Percentiles rank a stretch among this genome's conserved stretches.
phyloP scores from a whole-genome alignment of 495 filamentous ascomycete species.

The Astrothelium subdiscretum region DNA sequence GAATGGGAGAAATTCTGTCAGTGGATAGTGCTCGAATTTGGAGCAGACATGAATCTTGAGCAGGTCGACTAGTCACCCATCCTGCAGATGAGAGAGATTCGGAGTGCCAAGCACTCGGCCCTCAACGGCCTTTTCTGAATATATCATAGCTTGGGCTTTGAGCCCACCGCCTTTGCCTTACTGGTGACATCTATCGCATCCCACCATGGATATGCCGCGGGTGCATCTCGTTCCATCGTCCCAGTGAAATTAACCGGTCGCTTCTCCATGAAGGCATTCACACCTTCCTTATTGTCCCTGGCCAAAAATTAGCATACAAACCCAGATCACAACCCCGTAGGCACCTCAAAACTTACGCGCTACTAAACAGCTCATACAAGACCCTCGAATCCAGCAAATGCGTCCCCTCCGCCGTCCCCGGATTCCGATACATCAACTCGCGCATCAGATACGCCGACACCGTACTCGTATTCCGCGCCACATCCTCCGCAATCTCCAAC shows the following conservation, averaged over 20 bases:
- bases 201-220: slow-evolving; percentile 40
- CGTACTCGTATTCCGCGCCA: slow-evolving; percentile 45
- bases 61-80: not conserved
- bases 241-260: slow-evolving; percentile 41
- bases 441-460: slow-evolving; percentile 45
- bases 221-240: slow-evolving; percentile 36
- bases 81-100: not conserved
- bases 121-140: not conserved
- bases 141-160: slow-evolving; percentile 6
- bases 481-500: slow-evolving; percentile 45
- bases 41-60: slow-evolving; percentile 21
- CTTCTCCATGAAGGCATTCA: slow-evolving; percentile 29
- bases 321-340: not conserved
- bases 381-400: slow-evolving; percentile 48
- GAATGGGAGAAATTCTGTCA: slow-evolving; percentile 86
- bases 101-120: not conserved
- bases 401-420: slow-evolving; percentile 42
- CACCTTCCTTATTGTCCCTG: slow-evolving; percentile 32
- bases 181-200: slow-evolving; percentile 21
- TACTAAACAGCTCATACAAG: slow-evolving; percentile 43
- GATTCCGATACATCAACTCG: slow-evolving; percentile 48
- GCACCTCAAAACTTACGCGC: slow-evolving; percentile 14
- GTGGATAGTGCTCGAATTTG: slow-evolving; percentile 78
- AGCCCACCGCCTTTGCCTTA: slow-evolving; percentile 16
- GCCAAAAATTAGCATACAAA: not conserved